Evolutionary conservation across 129 eudicot genomes (phyloP), one percentile per base, ranked within the genome.

Genomic region (Saussurea involucrata): DNA sequence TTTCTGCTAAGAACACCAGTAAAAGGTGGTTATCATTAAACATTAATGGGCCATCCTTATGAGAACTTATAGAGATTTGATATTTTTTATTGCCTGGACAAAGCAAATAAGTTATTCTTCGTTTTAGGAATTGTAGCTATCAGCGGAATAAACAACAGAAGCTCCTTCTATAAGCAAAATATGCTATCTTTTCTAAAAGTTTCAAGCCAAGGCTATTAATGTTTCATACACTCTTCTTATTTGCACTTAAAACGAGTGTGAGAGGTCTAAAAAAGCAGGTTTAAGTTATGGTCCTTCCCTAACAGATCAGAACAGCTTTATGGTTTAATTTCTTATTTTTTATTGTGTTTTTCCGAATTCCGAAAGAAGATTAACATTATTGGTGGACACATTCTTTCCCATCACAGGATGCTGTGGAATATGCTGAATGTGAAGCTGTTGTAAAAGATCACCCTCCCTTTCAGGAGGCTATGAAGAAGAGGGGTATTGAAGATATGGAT

Each of bases 401-500:
- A 79, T 78, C 36, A 69, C 68, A 92, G 96, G 96, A 92, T 90
- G 98, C 96, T 71, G 88, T 85, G 53, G 98, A 92, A 76, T 92
- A 92, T 90, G 96, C 96, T 81, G 98, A 92, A 85, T 92, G 96
- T 78, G 98, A 92, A 85, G 93, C 89, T 69, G 87, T 90, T 55
- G 94, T 92, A 68, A 92, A 92, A 85, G 92, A 90, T 71, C 84
- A 85, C 78, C 95, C 90, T 82, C 92, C 92, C 5, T 92, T 92
- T 82, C 78, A 76, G 65, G 96, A 90, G 40, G 98, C 98, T 9
- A 92, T 92, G 98, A 92, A 92, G 86, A 92, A 88, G 86, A 88
- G 98, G 91, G 98, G 98, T 28, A 90, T 92, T 69, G 96, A 90
- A 58, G 98, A 92, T 81, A 90, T 90, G 98, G 94, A 92, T 73